Evolutionary conservation across 345 rosid genomes (phyloP).

Genomic region (Populus tremula): DNA sequence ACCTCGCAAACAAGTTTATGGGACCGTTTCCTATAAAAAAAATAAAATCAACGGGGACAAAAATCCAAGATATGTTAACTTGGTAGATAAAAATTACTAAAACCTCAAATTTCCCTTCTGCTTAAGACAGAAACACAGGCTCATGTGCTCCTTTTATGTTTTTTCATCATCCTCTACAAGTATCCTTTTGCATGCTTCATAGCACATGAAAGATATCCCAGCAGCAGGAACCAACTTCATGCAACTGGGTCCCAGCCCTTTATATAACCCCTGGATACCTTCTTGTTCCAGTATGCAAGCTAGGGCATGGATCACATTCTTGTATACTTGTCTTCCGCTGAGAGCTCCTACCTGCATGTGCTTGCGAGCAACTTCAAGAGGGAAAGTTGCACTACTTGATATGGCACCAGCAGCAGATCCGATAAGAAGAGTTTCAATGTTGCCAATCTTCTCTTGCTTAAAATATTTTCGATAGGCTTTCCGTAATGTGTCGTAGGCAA

Average conservation of each 20-base stretch:
- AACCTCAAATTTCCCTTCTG: not conserved
- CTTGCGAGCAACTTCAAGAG: conserved; percentile 94
- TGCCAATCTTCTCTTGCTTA: conserved; percentile 84
- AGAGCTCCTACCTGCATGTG: conserved; percentile 98
- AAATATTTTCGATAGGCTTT: conserved; percentile 61
- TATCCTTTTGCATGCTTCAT: conserved; percentile 89
- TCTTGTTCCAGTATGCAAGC: conserved; percentile 75
- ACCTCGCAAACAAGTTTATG: not conserved
- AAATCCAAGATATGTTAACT: conserved; percentile 1
- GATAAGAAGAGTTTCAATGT: conserved; percentile 78
- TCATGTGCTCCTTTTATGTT: conserved; percentile 21
- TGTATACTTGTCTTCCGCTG: conserved; percentile 84
- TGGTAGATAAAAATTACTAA: not conserved
- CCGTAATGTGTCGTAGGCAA: conserved; percentile 76
- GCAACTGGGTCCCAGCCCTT: conserved; percentile 93
- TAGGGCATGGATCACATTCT: conserved; percentile 76
- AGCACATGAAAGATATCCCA: conserved; percentile 98
- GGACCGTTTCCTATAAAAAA: conserved; percentile 6
- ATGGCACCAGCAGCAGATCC: conserved; percentile 88
- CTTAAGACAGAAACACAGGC: not conserved
- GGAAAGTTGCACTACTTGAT: conserved; percentile 91
- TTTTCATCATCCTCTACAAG: conserved; percentile 62
- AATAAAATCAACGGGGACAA: not conserved
- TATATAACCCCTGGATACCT: conserved; percentile 77
- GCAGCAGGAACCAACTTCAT: conserved; percentile 97